A percentile compares a stretch with the other conserved stretches of the same genome.
These are phyloP conservation scores for Pisolithus thermaeus DNA, from an alignment of 1,284 basidiomycete genomes.

Conservation along the genomic window DNA sequence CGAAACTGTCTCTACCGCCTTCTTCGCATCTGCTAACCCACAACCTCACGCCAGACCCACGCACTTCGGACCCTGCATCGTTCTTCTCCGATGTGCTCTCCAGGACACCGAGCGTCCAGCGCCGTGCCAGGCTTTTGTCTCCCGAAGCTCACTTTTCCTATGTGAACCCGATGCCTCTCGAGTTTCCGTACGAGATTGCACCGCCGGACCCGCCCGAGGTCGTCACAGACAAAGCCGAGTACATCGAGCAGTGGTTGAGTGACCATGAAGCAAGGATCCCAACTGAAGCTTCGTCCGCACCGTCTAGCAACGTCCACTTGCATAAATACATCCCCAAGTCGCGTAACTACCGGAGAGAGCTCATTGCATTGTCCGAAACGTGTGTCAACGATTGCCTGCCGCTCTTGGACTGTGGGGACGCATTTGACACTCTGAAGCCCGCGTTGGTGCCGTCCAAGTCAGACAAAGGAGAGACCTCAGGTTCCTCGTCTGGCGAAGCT, in stretches of 20 bases:
- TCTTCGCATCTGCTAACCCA: constrained; percentile 55
- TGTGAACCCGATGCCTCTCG: constrained; percentile 75
- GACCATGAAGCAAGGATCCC: constrained; percentile 54
- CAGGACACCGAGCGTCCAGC: constrained; percentile 63
- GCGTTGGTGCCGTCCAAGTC: constrained; percentile 34
- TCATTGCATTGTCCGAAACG: constrained; percentile 67
- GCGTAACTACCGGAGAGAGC: constrained; percentile 53
- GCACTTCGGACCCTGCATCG: constrained; percentile 44
- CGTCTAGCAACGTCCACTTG: constrained; percentile 15
- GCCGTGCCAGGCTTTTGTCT: constrained; percentile 59
- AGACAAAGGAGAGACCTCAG: constrained; percentile 23
- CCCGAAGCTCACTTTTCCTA: constrained; percentile 74
- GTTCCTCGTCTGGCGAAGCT: constrained; percentile 30
- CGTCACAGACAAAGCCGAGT: constrained; percentile 50
- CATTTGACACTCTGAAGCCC: constrained; percentile 55
- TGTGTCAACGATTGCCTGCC: constrained; percentile 77
- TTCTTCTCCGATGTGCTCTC: constrained; percentile 48
- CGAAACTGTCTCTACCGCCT: constrained; percentile 61
- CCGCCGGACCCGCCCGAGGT: constrained; percentile 41
- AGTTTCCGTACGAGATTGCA: constrained; percentile 81
- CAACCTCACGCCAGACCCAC: constrained; percentile 65
- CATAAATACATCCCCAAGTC: constrained; percentile 46
- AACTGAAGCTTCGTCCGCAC: constrained; percentile 9
- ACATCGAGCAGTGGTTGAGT: constrained; percentile 69
- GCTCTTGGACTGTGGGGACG: constrained; percentile 82